Evolutionary conservation across 148 eudicot species (phyloP).

Genomic region (Rhododendron griersonianum): DNA sequence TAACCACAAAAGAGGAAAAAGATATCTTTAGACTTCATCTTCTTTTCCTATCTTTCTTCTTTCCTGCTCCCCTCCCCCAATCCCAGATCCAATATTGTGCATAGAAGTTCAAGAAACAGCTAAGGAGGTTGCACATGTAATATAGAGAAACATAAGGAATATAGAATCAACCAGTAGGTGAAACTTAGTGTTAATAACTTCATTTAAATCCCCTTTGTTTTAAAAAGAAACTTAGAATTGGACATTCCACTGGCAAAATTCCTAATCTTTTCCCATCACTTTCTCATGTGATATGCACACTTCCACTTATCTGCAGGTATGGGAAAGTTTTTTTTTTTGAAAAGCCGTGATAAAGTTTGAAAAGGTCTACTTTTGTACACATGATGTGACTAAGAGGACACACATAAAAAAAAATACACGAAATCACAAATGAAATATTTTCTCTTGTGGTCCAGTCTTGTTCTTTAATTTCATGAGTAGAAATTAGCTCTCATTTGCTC

Average conservation of each 20-base stretch:
- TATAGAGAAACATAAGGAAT: slow-evolving; percentile 6
- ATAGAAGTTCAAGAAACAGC: too few species aligned
- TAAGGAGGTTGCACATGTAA: background rate
- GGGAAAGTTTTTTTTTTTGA: too few species aligned
- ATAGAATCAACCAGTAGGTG: background rate
- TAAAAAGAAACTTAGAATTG: background rate
- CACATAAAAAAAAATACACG: background rate
- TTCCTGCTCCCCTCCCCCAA: background rate
- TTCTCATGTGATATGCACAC: background rate
- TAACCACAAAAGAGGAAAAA: background rate
- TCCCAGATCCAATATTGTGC: background rate
- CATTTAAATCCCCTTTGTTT: background rate
- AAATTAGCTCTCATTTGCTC: background rate
- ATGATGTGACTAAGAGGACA: background rate
- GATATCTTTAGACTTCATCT: background rate
- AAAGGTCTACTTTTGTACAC: background rate
- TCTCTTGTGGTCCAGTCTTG: background rate
- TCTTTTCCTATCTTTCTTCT: background rate
- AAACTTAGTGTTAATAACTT: background rate
- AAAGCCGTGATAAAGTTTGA: too few species aligned
- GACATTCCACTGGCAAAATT: background rate
- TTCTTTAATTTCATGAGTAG: too few species aligned
- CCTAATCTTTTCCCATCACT: background rate
- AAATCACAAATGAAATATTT: background rate
- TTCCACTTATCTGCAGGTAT: background rate